Conservation (phyloP, 306 rosid species). For the Pterocarpus macrocarpus region DNA sequence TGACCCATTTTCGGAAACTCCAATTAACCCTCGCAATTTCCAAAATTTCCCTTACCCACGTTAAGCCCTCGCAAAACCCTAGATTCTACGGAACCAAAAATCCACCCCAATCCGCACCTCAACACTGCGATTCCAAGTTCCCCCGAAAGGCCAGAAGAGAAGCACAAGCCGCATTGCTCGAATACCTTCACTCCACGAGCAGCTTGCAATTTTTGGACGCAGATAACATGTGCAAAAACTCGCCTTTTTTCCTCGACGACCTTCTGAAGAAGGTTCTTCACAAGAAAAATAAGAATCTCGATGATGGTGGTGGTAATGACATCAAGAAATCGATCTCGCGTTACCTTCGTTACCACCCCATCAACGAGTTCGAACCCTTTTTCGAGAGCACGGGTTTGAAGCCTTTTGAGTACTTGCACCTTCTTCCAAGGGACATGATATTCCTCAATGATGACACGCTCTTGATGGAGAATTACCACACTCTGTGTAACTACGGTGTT, state of each 20-base stretch:
- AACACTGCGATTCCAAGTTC: not conserved
- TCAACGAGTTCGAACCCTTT: constrained; percentile 90
- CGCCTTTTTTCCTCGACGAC: constrained; percentile 65
- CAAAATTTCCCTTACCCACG: not conserved
- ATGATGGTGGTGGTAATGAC: not conserved
- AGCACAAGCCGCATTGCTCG: constrained; percentile 80
- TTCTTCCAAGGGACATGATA: constrained; percentile 70
- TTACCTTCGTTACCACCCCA: constrained; percentile 73
- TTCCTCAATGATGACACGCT: constrained; percentile 64
- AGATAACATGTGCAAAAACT: constrained; percentile 78
- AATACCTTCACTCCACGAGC: constrained; percentile 77
- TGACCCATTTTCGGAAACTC: constrained; percentile 57
- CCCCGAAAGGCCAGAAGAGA: constrained; percentile 42
- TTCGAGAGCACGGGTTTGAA: constrained; percentile 84
- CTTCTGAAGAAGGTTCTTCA: constrained; percentile 55
- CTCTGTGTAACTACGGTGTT: constrained; percentile 70
- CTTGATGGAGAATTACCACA: constrained; percentile 69
- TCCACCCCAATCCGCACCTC: not conserved
- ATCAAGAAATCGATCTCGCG: constrained; percentile 53
- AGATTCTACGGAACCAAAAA: constrained; percentile 55
- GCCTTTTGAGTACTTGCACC: constrained; percentile 65
- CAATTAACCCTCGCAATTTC: constrained; percentile 15
- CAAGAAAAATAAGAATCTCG: not conserved
- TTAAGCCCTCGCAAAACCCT: constrained; percentile 54
- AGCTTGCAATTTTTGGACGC: constrained; percentile 75